Percentiles rank a stretch among this genome's conserved stretches.
Evolutionary conservation across 768 basidiomycete genomes (phyloP).

Genomic region (Lyophyllum atratum): DNA sequence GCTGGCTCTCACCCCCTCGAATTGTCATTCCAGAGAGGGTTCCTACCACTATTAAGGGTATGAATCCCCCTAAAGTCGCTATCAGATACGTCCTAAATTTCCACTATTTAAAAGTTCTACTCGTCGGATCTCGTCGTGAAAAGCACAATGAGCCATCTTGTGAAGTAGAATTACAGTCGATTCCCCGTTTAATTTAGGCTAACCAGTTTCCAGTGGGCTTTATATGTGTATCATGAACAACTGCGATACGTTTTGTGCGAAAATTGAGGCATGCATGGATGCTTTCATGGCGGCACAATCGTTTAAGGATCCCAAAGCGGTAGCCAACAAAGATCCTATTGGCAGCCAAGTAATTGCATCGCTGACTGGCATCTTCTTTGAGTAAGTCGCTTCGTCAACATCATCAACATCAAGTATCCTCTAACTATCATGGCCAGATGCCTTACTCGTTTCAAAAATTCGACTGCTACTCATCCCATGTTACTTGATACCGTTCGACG

Average conservation of each 20-base stretch:
- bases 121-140: slow-evolving; percentile 61
- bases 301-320: slow-evolving; percentile 31
- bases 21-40: slow-evolving; percentile 63
- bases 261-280: slow-evolving; percentile 43
- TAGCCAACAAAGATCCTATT: slow-evolving; percentile 19
- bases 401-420: background rate
- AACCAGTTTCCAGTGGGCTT: slow-evolving; percentile 35
- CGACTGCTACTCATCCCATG: slow-evolving; percentile 45
- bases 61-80: background rate
- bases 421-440: slow-evolving; percentile 35
- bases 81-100: background rate
- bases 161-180: slow-evolving; percentile 43
- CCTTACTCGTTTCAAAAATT: slow-evolving; percentile 60
- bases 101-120: slow-evolving; percentile 42
- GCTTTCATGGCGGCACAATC: slow-evolving; percentile 34
- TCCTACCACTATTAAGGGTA: slow-evolving; percentile 56
- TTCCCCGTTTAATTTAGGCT: background rate
- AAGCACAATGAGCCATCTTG: slow-evolving; percentile 49
- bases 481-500: slow-evolving; percentile 41
- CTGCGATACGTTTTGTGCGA: slow-evolving; percentile 39
- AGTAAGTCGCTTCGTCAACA: slow-evolving; percentile 37
- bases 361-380: slow-evolving; percentile 47
- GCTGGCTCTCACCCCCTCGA: slow-evolving; percentile 33
- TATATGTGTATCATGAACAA: slow-evolving; percentile 49
- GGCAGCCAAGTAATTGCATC: slow-evolving; percentile 47